Conservation (phyloP, 169 alveolate genomes). For the Plasmodium coatneyi region DNA sequence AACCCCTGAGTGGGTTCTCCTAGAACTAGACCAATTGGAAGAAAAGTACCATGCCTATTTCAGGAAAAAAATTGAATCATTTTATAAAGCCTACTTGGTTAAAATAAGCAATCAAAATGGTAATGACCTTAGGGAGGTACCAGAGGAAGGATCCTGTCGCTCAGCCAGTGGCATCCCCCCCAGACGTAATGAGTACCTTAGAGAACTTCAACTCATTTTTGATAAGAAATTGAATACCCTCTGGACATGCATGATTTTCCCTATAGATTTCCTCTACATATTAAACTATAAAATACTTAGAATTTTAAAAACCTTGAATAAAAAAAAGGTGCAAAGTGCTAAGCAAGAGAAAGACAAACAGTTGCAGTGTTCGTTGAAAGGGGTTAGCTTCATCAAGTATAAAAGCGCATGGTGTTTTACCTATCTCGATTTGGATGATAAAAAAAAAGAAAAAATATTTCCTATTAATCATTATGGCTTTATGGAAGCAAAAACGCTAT, state of each 20-base stretch:
- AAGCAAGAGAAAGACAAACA: slow-evolving; percentile 11
- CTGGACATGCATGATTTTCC: slow-evolving; percentile 69
- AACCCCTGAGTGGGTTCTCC: slow-evolving; percentile 61
- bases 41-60: slow-evolving; percentile 45
- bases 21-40: slow-evolving; percentile 27
- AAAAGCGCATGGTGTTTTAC: slow-evolving; percentile 82
- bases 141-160: background rate
- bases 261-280: slow-evolving; percentile 18
- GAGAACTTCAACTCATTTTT: slow-evolving; percentile 43
- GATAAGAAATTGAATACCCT: slow-evolving; percentile 34
- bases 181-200: slow-evolving; percentile 4
- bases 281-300: slow-evolving; percentile 33
- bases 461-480: slow-evolving; percentile 79
- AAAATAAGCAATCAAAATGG: background rate
- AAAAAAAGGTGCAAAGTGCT: background rate
- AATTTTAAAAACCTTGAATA: slow-evolving; percentile 10
- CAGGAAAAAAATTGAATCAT: slow-evolving; percentile 45
- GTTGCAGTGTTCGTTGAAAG: slow-evolving; percentile 41
- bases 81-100: slow-evolving; percentile 34
- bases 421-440: slow-evolving; percentile 79
- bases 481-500: slow-evolving; percentile 77
- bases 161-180: background rate
- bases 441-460: slow-evolving; percentile 77
- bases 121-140: background rate
- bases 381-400: slow-evolving; percentile 76